Conservation (phyloP, 371 early-diverging fungal species). For the Lichtheimia hyalospora region DNA sequence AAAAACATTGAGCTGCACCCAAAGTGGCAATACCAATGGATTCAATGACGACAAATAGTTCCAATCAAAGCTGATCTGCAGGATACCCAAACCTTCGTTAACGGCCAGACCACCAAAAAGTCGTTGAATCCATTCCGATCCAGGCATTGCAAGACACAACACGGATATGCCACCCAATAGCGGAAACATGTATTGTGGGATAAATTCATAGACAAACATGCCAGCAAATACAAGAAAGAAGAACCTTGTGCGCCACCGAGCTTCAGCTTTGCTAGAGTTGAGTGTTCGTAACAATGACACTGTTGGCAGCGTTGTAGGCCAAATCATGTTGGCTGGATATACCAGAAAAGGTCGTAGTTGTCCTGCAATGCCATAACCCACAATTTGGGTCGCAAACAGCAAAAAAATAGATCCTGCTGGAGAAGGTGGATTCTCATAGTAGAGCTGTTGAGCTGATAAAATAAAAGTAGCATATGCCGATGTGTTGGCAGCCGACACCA, state of each 20-base stretch:
- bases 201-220: constrained; percentile 45
- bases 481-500: constrained; percentile 37
- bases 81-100: constrained; percentile 53
- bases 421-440: constrained; percentile 43
- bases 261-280: constrained; percentile 58
- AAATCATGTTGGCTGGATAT: constrained; percentile 82
- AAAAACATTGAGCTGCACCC: constrained; percentile 42
- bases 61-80: constrained; percentile 56
- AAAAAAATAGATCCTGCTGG: constrained; percentile 50
- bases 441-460: constrained; percentile 56
- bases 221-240: constrained; percentile 46
- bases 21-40: constrained; percentile 70
- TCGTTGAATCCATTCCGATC: constrained; percentile 51
- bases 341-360: constrained; percentile 78
- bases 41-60: constrained; percentile 47
- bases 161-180: constrained; percentile 52
- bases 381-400: constrained; percentile 65
- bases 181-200: constrained; percentile 51
- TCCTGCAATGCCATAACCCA: constrained; percentile 87
- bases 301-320: constrained; percentile 79
- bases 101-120: constrained; percentile 47
- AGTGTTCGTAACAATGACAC: constrained; percentile 75
- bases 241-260: constrained; percentile 63
- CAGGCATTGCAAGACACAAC: constrained; percentile 36
- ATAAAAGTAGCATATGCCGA: constrained; percentile 55